Percentiles rank a stretch among this genome's conserved stretches.
These are phyloP conservation scores for Fusarium chaquense DNA, from an alignment of 2,329 filamentous ascomycete species.

Conservation along the genomic window DNA sequence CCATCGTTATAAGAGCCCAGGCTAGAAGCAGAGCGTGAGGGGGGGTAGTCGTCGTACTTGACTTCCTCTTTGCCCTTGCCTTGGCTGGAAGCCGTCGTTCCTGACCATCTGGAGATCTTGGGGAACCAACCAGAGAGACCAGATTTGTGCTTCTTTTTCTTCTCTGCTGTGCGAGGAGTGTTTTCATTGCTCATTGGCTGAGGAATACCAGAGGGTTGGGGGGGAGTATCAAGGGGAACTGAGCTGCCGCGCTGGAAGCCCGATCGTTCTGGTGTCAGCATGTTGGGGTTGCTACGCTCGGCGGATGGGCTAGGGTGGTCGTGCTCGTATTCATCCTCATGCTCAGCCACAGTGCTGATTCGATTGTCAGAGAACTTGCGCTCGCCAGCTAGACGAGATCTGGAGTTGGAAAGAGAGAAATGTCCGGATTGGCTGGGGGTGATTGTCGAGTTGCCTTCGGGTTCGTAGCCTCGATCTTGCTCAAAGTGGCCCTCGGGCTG, in stretches of 20 bases:
- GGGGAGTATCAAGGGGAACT: constrained; percentile 69
- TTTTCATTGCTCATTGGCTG: constrained; percentile 76
- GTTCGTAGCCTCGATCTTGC: constrained; percentile 82
- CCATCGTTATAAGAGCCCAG: constrained; percentile 73
- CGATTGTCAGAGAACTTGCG: constrained; percentile 78
- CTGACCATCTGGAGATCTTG: constrained; percentile 97
- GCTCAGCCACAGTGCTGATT: constrained; percentile 90
- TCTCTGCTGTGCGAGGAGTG: constrained; percentile 77
- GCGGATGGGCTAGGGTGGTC: constrained; percentile 61
- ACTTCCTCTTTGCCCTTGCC: constrained; percentile 72
- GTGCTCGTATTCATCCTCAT: constrained; percentile 77
- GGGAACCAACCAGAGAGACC: constrained; percentile 84
- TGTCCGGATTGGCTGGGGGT: constrained; percentile 81
- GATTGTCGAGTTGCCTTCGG: constrained; percentile 79
- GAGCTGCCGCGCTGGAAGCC: constrained; percentile 62
- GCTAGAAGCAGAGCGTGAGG: constrained; percentile 84
- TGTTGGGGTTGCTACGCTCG: constrained; percentile 59
- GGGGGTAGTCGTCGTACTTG: constrained; percentile 69
- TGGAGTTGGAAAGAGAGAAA: constrained; percentile 70
- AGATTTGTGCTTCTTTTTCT: constrained; percentile 89
- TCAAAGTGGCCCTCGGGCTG: constrained; percentile 73
- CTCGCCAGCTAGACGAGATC: constrained; percentile 60
- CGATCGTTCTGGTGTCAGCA: constrained; percentile 71
- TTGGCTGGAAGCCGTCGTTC: constrained; percentile 91
- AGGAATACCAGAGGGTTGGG: constrained; percentile 59